These are phyloP conservation scores for Pyrenochaeta sp. DNA, from an alignment of 2,329 filamentous ascomycete genomes.

Conservation along the genomic window DNA sequence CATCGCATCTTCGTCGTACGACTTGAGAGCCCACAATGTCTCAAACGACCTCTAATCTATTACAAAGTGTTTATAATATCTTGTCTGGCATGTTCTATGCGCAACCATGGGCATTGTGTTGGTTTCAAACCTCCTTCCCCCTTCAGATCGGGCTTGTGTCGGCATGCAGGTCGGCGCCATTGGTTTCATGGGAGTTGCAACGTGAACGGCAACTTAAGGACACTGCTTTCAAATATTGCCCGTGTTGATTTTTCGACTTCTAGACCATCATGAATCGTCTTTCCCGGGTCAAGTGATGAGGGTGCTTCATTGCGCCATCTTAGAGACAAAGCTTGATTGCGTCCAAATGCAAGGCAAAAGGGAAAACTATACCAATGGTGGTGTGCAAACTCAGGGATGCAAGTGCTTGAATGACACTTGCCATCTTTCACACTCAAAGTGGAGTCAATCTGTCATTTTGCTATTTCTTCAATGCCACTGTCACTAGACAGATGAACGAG, in stretches of 20 bases:
- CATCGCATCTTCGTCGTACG: neutral
- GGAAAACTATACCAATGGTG: too few relatives aligned
- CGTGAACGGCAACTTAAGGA: constrained; percentile 12
- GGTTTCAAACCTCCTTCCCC: constrained; percentile 35
- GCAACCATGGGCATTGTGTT: too few relatives aligned
- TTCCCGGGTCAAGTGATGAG: neutral
- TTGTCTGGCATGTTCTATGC: too few relatives aligned
- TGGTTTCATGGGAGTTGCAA: constrained; percentile 18
- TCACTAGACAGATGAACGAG: too few relatives aligned
- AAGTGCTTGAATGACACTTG: too few relatives aligned
- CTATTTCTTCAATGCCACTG: too few relatives aligned
- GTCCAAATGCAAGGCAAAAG: too few relatives aligned
- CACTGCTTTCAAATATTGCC: neutral
- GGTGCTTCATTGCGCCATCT: neutral
- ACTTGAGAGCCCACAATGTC: constrained; percentile 2
- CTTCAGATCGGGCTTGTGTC: constrained; percentile 12
- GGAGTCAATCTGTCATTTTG: too few relatives aligned
- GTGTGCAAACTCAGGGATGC: too few relatives aligned
- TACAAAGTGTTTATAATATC: too few relatives aligned
- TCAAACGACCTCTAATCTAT: neutral
- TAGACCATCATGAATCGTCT: too few relatives aligned
- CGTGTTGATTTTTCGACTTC: neutral
- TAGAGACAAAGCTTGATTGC: neutral
- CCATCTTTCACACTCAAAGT: too few relatives aligned
- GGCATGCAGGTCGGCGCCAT: constrained; percentile 13